Conservation (phyloP, 1,284 basidiomycete species). For the Lentinus polychrous region DNA sequence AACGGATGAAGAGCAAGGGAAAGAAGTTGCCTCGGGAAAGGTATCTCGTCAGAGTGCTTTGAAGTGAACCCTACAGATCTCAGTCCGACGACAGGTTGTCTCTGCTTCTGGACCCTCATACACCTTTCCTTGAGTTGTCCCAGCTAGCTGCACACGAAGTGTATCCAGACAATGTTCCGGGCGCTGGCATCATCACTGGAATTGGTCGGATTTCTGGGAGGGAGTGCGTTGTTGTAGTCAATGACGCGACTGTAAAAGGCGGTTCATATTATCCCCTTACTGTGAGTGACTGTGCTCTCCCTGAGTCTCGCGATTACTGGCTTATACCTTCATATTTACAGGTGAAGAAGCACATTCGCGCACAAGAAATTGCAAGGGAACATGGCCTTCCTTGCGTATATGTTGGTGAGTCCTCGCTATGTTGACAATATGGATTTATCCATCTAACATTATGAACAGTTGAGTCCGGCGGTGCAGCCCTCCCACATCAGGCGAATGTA, state of each 20-base stretch:
- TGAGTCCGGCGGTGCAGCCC: constrained; percentile 89
- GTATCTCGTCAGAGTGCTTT: constrained; percentile 30
- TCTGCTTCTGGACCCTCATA: constrained; percentile 75
- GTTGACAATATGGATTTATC: background rate
- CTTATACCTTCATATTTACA: constrained; percentile 21
- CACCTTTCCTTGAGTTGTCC: constrained; percentile 88
- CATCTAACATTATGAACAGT: constrained; percentile 57
- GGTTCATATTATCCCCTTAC: constrained; percentile 92
- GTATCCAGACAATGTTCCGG: constrained; percentile 79
- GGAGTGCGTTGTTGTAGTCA: constrained; percentile 87
- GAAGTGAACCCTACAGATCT: background rate
- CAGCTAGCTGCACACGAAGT: constrained; percentile 84
- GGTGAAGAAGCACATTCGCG: constrained; percentile 94
- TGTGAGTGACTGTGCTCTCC: constrained; percentile 32
- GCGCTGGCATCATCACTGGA: constrained; percentile 88
- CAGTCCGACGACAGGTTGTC: constrained; percentile 38
- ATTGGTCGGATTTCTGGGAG: constrained; percentile 76
- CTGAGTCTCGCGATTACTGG: constrained; percentile 1
- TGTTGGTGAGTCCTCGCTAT: constrained; percentile 48
- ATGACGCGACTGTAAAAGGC: constrained; percentile 92
- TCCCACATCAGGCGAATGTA: constrained; percentile 90
- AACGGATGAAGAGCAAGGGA: constrained; percentile 72
- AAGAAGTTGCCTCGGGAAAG: constrained; percentile 87
- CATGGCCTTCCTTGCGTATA: constrained; percentile 90
- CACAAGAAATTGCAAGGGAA: constrained; percentile 89